Percentiles rank a stretch among this genome's conserved stretches.
These are phyloP conservation scores for Ramalina intermedia DNA, from an alignment of 495 filamentous ascomycete genomes.

Conservation along the genomic window DNA sequence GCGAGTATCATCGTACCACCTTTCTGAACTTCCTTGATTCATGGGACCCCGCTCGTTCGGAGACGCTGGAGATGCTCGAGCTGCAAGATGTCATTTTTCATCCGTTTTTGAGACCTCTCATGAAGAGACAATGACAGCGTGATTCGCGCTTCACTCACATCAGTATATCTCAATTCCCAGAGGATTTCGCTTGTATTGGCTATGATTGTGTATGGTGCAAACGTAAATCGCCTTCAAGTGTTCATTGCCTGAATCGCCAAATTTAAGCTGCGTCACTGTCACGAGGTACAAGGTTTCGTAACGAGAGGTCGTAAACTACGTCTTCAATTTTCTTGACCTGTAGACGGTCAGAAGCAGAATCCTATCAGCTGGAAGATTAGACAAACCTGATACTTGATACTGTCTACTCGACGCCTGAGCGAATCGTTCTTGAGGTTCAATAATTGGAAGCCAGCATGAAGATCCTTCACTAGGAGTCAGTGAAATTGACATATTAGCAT, in stretches of 20 bases:
- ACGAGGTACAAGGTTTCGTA: conserved; percentile 62
- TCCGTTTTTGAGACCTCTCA: no score
- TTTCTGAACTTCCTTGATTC: no score
- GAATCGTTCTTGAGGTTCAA: conserved; percentile 94
- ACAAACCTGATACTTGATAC: conserved; percentile 81
- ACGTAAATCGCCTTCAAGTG: no score
- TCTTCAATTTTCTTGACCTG: conserved; percentile 93
- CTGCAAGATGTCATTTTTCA: no score
- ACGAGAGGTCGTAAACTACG: conserved; percentile 84
- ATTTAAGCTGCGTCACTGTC: not conserved
- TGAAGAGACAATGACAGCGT: no score
- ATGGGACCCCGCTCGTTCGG: no score
- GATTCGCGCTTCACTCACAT: no score
- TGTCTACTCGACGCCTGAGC: conserved; percentile 73
- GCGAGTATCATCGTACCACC: no score
- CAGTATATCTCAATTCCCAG: no score
- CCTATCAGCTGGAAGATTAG: not conserved
- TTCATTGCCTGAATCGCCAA: not conserved
- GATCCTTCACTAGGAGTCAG: conserved; percentile 36
- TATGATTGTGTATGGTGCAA: no score
- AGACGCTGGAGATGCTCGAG: no score
- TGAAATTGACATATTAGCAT: not conserved
- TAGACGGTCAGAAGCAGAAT: not conserved
- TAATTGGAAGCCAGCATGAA: conserved; percentile 90
- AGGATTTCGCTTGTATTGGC: no score